Evolutionary conservation across 2,329 filamentous ascomycete genomes (phyloP).

Genomic region (Xylaria sp.): DNA sequence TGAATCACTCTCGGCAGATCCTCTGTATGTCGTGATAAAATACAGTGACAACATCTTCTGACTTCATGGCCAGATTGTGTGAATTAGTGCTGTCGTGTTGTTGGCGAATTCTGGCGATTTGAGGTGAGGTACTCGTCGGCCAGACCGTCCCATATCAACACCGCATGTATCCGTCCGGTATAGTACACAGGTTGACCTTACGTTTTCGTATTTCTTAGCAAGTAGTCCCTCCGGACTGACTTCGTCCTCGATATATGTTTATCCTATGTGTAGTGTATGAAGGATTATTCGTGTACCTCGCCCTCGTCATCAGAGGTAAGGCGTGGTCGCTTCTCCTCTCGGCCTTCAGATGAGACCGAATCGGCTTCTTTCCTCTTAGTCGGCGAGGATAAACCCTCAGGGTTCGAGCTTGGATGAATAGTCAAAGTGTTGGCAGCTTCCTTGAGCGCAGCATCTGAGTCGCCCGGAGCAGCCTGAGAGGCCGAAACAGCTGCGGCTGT

Average conservation of each 20-base stretch:
- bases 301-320: slow-evolving; percentile 44
- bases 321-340: slow-evolving; percentile 41
- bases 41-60: slow-evolving; percentile 10
- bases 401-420: slow-evolving; percentile 31
- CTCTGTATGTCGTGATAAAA: slow-evolving; percentile 6
- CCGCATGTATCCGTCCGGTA: background rate
- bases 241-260: background rate
- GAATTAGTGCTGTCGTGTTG: no score
- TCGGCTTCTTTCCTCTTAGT: slow-evolving; percentile 41
- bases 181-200: background rate
- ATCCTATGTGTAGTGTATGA: background rate
- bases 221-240: background rate
- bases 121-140: background rate
- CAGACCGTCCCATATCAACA: background rate
- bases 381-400: slow-evolving; percentile 34
- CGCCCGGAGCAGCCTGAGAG: slow-evolving; percentile 33
- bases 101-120: background rate
- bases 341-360: slow-evolving; percentile 32
- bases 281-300: slow-evolving; percentile 35
- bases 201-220: background rate
- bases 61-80: slow-evolving; percentile 1
- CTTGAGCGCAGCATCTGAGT: slow-evolving; percentile 31
- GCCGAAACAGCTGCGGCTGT: slow-evolving; percentile 31
- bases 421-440: slow-evolving; percentile 31
- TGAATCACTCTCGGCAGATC: background rate